phyloP scores from a whole-genome alignment of 1,284 basidiomycete species.

The Anthracocystis panici-leucophaei region DNA sequence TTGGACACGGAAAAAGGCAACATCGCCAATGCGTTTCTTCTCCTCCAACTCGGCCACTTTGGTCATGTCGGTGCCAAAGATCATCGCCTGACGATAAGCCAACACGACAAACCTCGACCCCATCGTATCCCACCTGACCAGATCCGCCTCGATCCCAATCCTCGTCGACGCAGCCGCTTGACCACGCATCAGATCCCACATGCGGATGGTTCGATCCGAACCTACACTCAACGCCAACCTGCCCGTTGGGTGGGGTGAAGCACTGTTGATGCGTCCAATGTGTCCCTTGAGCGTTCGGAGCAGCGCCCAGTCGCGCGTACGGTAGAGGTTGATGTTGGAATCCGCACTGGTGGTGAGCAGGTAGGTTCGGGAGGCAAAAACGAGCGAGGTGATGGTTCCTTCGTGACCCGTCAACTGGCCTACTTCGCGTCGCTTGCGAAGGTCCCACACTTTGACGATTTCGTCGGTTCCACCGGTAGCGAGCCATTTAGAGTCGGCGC shows the following conservation, averaged over 20 bases:
- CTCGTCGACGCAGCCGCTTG: slow-evolving; percentile 88
- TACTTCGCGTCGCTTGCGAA: slow-evolving; percentile 87
- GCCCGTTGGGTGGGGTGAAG: slow-evolving; percentile 91
- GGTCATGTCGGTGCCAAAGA: slow-evolving; percentile 63
- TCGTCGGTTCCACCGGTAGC: slow-evolving; percentile 95
- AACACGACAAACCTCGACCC: slow-evolving; percentile 60
- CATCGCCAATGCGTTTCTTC: slow-evolving; percentile 54
- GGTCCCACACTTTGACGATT: slow-evolving; percentile 97
- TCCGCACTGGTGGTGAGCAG: slow-evolving; percentile 88
- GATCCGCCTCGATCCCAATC: slow-evolving; percentile 65
- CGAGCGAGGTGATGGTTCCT: slow-evolving; percentile 90
- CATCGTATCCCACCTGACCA: slow-evolving; percentile 57
- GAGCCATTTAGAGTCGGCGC: slow-evolving; percentile 84
- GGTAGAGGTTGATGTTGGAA: slow-evolving; percentile 83
- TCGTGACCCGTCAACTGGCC: slow-evolving; percentile 92
- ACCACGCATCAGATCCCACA: slow-evolving; percentile 99
- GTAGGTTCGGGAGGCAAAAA: slow-evolving; percentile 88
- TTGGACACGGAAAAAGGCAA: slow-evolving; percentile 50
- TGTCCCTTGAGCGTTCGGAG: slow-evolving; percentile 90
- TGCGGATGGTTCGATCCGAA: slow-evolving; percentile 86
- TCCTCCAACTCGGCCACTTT: slow-evolving; percentile 60
- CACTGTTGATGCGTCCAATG: slow-evolving; percentile 87
- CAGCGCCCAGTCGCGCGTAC: slow-evolving; percentile 91
- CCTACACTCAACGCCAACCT: slow-evolving; percentile 91
- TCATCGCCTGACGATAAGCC: slow-evolving; percentile 54